A percentile compares a stretch with the other conserved stretches of the same genome.
These are phyloP conservation scores for Xylariales sp. DNA, from an alignment of 2,329 filamentous ascomycete genomes.

Conservation along the genomic window DNA sequence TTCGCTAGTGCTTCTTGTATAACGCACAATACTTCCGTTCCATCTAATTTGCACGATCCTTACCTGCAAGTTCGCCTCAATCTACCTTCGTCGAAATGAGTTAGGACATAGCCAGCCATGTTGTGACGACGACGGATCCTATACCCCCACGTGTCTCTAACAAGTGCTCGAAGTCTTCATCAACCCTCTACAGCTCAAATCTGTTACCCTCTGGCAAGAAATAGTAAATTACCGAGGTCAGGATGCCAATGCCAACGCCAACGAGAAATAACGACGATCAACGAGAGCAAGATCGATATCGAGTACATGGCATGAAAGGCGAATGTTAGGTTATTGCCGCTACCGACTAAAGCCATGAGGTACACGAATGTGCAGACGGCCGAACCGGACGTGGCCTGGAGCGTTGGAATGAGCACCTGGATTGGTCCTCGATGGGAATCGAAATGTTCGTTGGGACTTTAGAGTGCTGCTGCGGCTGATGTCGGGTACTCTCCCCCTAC, in stretches of 20 bases:
- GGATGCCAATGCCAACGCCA: constrained; percentile 1
- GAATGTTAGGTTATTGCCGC: constrained; percentile 25
- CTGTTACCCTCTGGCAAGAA: constrained; percentile 6
- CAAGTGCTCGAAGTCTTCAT: constrained; percentile 5
- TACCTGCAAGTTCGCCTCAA: no score
- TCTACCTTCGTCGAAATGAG: no score
- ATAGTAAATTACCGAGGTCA: constrained; percentile 5
- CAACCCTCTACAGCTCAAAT: constrained; percentile 3
- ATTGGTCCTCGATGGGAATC: constrained; percentile 24
- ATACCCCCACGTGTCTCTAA: background rate
- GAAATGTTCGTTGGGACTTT: constrained; percentile 25
- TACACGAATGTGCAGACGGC: constrained; percentile 31
- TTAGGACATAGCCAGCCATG: background rate
- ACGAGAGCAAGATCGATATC: constrained; percentile 27
- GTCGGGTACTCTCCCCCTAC: constrained; percentile 33
- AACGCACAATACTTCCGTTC: no score
- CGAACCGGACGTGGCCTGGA: constrained; percentile 29
- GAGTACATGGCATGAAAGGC: constrained; percentile 25
- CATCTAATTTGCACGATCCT: no score
- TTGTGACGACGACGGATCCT: background rate
- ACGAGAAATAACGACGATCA: constrained; percentile 9
- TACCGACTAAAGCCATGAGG: constrained; percentile 29
- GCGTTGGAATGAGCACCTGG: constrained; percentile 29
- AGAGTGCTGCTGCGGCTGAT: constrained; percentile 30
- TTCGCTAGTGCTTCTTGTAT: no score